Percentiles rank a stretch among this genome's conserved stretches.
Evolutionary conservation across 176 grass and related monocot genomes (phyloP).

Genomic region (Ensete glaucum): DNA sequence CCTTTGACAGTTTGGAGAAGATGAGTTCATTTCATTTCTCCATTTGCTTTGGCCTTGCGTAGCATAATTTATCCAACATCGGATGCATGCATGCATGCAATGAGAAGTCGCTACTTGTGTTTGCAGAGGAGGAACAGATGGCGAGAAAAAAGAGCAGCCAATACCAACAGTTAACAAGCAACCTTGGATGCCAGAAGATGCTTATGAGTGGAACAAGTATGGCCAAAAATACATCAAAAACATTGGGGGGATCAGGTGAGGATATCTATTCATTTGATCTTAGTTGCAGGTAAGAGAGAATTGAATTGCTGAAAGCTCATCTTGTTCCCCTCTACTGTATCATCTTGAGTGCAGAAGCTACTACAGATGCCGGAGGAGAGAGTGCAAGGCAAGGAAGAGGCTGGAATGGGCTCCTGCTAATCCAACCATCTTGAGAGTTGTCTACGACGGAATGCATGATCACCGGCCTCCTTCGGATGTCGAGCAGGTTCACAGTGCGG

Average conservation of each 20-base stretch:
- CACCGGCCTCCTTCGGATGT: slow-evolving; percentile 21
- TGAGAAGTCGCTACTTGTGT: background rate
- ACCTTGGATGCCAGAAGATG: slow-evolving; percentile 48
- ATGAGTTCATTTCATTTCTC: no score
- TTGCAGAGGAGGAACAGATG: slow-evolving; percentile 15
- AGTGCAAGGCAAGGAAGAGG: slow-evolving; percentile 59
- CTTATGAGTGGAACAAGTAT: slow-evolving; percentile 84
- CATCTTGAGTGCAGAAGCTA: slow-evolving; percentile 34
- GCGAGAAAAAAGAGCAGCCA: background rate
- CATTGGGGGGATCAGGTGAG: slow-evolving; percentile 53
- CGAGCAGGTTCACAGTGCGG: no score
- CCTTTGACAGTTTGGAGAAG: no score
- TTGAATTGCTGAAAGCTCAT: background rate
- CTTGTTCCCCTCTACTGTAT: no score
- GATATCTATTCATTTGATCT: background rate
- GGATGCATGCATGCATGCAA: no score
- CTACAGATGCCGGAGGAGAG: slow-evolving; percentile 58
- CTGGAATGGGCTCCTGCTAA: slow-evolving; percentile 54
- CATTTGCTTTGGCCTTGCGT: no score
- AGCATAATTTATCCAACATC: no score
- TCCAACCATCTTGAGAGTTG: slow-evolving; percentile 27
- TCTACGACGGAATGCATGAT: slow-evolving; percentile 41
- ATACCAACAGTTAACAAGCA: background rate
- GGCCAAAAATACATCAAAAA: slow-evolving; percentile 78
- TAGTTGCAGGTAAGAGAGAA: no score